phyloP scores from a whole-genome alignment of 352 stramenopile genomes.

The Blastocystis sp. region DNA sequence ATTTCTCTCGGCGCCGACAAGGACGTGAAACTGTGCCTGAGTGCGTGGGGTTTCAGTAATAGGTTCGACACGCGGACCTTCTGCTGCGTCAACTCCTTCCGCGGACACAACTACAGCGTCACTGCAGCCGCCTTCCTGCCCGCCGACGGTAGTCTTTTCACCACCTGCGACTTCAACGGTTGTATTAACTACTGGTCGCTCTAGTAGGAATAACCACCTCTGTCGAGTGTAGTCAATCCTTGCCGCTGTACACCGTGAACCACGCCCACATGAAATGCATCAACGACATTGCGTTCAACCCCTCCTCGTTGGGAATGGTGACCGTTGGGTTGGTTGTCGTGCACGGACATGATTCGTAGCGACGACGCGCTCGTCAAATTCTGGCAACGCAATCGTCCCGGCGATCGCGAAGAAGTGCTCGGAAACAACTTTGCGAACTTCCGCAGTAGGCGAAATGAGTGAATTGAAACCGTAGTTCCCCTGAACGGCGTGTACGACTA shows the following conservation, averaged over 20 bases:
- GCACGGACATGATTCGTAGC: neutral
- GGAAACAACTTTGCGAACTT: conserved; percentile 17
- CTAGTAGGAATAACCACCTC: neutral
- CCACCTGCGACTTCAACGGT: conserved; percentile 23
- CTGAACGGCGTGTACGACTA: conserved; percentile 6
- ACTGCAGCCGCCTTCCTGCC: conserved; percentile 12
- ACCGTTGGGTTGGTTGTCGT: neutral
- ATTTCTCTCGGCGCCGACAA: conserved; percentile 20
- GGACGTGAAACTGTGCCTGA: conserved; percentile 8
- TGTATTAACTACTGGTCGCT: conserved; percentile 51
- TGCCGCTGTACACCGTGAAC: conserved; percentile 39
- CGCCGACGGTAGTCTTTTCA: conserved; percentile 16
- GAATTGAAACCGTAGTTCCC: conserved; percentile 21
- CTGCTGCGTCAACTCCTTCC: neutral
- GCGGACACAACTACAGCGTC: conserved; percentile 44
- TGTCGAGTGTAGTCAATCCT: conserved; percentile 24
- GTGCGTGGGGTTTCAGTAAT: neutral
- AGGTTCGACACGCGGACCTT: conserved; percentile 46
- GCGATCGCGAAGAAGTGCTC: conserved; percentile 60
- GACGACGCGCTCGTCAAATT: conserved; percentile 35
- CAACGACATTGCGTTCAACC: conserved; percentile 14
- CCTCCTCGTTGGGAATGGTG: conserved; percentile 21
- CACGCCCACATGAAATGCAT: conserved; percentile 21
- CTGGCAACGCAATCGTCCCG: conserved; percentile 61
- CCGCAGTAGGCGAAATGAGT: conserved; percentile 9